Conservation (phyloP, 805 yeast species). For the Candida caryicola region DNA sequence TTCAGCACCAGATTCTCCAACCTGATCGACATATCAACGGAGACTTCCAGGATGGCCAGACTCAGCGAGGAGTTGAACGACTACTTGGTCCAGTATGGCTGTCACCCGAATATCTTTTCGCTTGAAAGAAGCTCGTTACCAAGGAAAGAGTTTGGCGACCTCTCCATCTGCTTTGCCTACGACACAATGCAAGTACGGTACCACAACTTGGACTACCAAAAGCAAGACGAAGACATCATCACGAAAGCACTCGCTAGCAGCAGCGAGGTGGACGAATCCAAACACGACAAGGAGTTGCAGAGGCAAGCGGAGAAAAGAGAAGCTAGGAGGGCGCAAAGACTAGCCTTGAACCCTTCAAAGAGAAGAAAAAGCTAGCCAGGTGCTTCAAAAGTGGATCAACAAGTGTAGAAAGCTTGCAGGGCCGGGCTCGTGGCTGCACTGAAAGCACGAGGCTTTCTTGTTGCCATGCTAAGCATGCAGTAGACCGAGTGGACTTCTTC, state of each 20-base stretch:
- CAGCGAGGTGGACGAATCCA: constrained; percentile 16
- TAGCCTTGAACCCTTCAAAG: constrained; percentile 16
- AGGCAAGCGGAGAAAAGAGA: constrained; percentile 33
- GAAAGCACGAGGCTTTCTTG: too few species aligned
- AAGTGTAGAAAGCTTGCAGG: too few species aligned
- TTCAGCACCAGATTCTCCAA: constrained; percentile 80
- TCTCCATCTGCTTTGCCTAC: constrained; percentile 39
- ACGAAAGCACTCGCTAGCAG: constrained; percentile 24
- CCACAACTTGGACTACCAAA: constrained; percentile 27
- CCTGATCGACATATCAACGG: constrained; percentile 28
- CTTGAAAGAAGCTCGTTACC: constrained; percentile 5
- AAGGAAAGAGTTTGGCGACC: constrained; percentile 22
- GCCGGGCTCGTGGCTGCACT: too few species aligned
- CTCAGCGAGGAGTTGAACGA: constrained; percentile 22
- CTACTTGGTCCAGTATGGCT: constrained; percentile 25
- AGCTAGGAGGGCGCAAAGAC: constrained; percentile 31
- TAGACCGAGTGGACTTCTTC: too few species aligned
- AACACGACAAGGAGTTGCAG: constrained; percentile 21
- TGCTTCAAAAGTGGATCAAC: not conserved
- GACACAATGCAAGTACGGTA: constrained; percentile 36
- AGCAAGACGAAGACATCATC: constrained; percentile 21
- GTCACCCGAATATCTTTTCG: constrained; percentile 26
- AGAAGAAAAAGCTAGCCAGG: constrained; percentile 15
- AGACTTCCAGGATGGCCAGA: constrained; percentile 19
- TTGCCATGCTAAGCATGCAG: too few species aligned